Evolutionary conservation across 805 yeast genomes (phyloP).

Genomic region (Lipomyces lipofer): DNA sequence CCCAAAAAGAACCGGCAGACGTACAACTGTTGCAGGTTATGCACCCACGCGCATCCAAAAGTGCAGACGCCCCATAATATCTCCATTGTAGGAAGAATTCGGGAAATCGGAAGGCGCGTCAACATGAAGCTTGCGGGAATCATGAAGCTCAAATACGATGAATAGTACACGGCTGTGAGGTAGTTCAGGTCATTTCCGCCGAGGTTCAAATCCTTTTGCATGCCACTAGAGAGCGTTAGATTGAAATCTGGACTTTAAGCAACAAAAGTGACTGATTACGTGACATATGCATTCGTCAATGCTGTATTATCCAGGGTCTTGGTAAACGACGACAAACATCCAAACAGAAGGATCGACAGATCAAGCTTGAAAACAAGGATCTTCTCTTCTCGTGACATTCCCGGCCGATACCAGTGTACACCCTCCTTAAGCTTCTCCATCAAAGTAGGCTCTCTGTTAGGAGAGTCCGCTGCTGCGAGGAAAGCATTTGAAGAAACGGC

Average conservation of each 20-base stretch:
- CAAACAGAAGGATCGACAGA: conserved; percentile 37
- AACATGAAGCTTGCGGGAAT: conserved; percentile 43
- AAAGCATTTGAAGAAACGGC: too few species aligned
- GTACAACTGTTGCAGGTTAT: conserved; percentile 40
- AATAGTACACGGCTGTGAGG: conserved; percentile 17
- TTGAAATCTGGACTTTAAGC: conserved; percentile 39
- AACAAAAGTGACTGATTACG: conserved; percentile 29
- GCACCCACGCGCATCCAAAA: conserved; percentile 41
- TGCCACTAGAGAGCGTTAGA: conserved; percentile 46
- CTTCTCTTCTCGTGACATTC: conserved; percentile 32
- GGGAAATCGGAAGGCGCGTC: conserved; percentile 40
- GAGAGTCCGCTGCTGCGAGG: too few species aligned
- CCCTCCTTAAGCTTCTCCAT: conserved; percentile 5
- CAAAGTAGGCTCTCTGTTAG: too few species aligned
- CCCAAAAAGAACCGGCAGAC: conserved; percentile 49
- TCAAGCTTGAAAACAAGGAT: conserved; percentile 41
- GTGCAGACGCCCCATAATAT: conserved; percentile 44
- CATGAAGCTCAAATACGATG: conserved; percentile 46
- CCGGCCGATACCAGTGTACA: conserved; percentile 37
- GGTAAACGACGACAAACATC: conserved; percentile 44
- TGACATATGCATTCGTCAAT: conserved; percentile 53
- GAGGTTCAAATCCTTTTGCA: conserved; percentile 49
- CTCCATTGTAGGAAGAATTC: conserved; percentile 41
- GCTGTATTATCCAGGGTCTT: conserved; percentile 55
- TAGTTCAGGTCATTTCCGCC: conserved; percentile 50